Conservation (phyloP, 768 basidiomycete genomes). For the Trichaptum fuscoviolaceum region DNA sequence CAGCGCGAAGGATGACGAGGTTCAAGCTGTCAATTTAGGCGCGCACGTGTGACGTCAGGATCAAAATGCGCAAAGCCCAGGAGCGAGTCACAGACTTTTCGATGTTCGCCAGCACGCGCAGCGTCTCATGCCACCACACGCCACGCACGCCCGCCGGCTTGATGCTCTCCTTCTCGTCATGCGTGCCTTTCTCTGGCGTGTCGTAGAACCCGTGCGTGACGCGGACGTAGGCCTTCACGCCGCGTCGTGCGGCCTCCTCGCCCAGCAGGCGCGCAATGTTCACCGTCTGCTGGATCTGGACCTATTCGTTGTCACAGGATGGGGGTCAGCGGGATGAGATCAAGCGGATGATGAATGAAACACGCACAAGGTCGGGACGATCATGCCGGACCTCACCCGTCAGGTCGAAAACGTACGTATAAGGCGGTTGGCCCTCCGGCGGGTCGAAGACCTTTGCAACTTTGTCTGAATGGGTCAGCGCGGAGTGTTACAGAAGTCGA, state of each 20-base stretch:
- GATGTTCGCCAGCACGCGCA: conserved; percentile 69
- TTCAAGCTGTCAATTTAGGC: conserved; percentile 50
- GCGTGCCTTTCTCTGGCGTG: conserved; percentile 56
- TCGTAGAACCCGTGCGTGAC: conserved; percentile 78
- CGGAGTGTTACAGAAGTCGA: neutral
- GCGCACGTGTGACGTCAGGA: conserved; percentile 2
- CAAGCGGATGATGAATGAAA: conserved; percentile 9
- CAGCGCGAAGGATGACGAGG: conserved; percentile 70
- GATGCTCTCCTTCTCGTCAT: conserved; percentile 68
- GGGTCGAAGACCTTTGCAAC: conserved; percentile 69
- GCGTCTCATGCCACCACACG: conserved; percentile 86
- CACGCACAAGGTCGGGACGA: conserved; percentile 64
- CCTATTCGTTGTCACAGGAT: conserved; percentile 34
- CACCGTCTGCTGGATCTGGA: conserved; percentile 74
- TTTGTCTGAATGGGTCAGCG: conserved; percentile 38
- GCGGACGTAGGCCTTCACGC: conserved; percentile 74
- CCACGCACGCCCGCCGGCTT: conserved; percentile 69
- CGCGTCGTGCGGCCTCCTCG: conserved; percentile 72
- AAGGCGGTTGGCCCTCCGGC: conserved; percentile 60
- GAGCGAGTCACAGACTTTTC: conserved; percentile 46
- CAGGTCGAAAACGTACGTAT: conserved; percentile 79
- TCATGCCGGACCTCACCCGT: conserved; percentile 77
- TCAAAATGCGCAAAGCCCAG: neutral
- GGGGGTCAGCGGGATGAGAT: conserved; percentile 7
- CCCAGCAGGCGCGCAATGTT: conserved; percentile 63